Base-by-base conservation (phyloP, 768 basidiomycete species). In the Coprinopsis marcescibilis region DNA sequence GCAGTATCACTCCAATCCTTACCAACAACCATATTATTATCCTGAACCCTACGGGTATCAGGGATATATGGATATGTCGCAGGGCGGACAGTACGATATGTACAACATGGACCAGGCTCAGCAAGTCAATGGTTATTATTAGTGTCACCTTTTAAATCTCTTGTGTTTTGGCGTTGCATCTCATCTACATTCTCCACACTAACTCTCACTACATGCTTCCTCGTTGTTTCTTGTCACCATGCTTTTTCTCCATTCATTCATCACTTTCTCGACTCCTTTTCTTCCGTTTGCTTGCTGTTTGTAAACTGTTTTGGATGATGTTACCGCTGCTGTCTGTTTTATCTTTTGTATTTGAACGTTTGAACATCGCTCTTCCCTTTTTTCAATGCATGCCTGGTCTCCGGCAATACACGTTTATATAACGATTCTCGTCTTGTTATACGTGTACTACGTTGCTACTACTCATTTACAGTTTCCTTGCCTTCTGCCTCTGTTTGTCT, bases 21-120 rank as follows among this genome's bases (percentile, higher is more conserved):
- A 85, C 57, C 76, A 75, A 29, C 73, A 77, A 55, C 73, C 70
- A 32, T 85, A 85, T 67, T 88, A 84, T 62, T 85, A 82, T 61
- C 81, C 82, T 19, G 81, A 83, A 42, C 71, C 75, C 50, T 86
- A 86, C 55, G 70, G 69, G 47, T 87, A 86, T 61, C 67, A 76
- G 49, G 75, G 70, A 34, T 85, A 84, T 66, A 66, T 83, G 70
- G 85, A 85, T 62, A 72, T 79, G 75, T 71, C 80, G 35, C 81
- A 81, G 54, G 63, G 69, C 52, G 73, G 77, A 60, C 77, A 76
- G 55, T 86, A 85, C 64, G 83, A 84, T 53, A 71, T 77, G 73
- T 85, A 84, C 64, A 68, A 74, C 46, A 61, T 72, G 58, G 76
- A 80, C 55, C 74, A 69, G 47, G 52, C 67, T 39, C 67, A 68